These are phyloP conservation scores for Pyracantha coccinea DNA, from an alignment of 331 rosid species.

Conservation along the genomic window DNA sequence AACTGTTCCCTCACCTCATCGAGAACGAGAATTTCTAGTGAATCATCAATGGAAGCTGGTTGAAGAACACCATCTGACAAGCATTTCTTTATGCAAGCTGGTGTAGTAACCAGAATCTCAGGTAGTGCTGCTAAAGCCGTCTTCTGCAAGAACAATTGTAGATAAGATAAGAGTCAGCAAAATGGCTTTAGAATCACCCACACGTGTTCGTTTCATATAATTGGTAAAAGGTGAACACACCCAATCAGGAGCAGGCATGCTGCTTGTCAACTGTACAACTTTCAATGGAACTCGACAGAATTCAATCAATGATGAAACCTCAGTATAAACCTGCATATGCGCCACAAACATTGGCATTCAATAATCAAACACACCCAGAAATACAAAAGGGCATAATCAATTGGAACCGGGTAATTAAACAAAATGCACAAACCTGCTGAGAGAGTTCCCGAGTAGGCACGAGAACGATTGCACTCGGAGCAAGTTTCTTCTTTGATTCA, in stretches of 20 bases:
- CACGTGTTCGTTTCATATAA: neutral
- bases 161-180: neutral
- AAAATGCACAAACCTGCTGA: slow-evolving; percentile 51
- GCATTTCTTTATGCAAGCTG: slow-evolving; percentile 81
- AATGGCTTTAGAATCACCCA: neutral
- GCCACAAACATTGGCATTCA: neutral
- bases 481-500: slow-evolving; percentile 47
- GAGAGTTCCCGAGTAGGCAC: slow-evolving; percentile 80
- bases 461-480: slow-evolving; percentile 73
- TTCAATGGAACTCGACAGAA: slow-evolving; percentile 69
- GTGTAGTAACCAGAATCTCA: slow-evolving; percentile 77
- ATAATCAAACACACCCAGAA: neutral
- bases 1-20: slow-evolving; percentile 62
- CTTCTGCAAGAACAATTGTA: slow-evolving; percentile 42
- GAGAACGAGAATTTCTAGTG: slow-evolving; percentile 82
- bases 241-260: slow-evolving; percentile 65
- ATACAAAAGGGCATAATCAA: neutral
- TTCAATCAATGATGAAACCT: slow-evolving; percentile 60
- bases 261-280: slow-evolving; percentile 74
- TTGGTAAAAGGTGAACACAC: slow-evolving; percentile 36
- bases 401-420: neutral
- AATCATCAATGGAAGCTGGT: slow-evolving; percentile 39
- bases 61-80: slow-evolving; percentile 53
- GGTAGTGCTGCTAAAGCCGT: slow-evolving; percentile 72
- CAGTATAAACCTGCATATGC: slow-evolving; percentile 48